Base-by-base conservation (phyloP, 1,284 basidiomycete species). In the Cryptococcus hybrid region DNA sequence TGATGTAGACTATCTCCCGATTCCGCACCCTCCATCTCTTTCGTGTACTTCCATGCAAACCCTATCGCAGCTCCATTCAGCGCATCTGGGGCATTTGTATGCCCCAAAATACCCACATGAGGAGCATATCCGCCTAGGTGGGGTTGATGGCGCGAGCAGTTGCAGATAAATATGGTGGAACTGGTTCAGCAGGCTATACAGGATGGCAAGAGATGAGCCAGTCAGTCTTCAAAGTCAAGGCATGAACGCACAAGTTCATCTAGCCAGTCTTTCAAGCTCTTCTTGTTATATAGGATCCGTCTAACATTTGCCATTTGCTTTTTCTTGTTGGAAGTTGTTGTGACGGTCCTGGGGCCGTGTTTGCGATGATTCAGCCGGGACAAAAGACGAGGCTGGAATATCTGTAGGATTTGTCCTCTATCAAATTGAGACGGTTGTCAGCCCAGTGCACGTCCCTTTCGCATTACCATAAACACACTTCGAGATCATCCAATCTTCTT, bases 391-490 rank as follows among this genome's bases (percentile, higher is more conserved):
- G 5, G 69, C 57, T 0, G 76, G 76, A 46, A 75, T 73, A 55
- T 78, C 76, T 34, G 74, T 74, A 0, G 75, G 74, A 55, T 78
- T 78, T 0, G 76, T 78, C 12, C 76, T 66, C 74, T 76, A 43
- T 24, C 24, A 24, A 24, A 24, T 24, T 24, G 24, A 15, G 43
- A 48, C 5, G 8, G 44, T 55, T 7, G 40, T 13, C n/a, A 42
- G 38, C 36, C 30, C 40, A 40, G 45, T 45, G 38, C 18, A 39
- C 15, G 47, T 51, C 39, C 43, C 24, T 13, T 18, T 44, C n/a
- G n/a, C 43, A 60, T 30, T 30, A 8, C 7, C 24, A 47, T 15
- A 24, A 24, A 11, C n/a, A n/a, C 7, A 75, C 75, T 65, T 77
- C 76, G n/a, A 78, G 66, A 24, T 78, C 76, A 12, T 76, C 76